These are phyloP conservation scores for Chlorella ohadii DNA, from an alignment of 139 green algal species.

Conservation along the genomic window DNA sequence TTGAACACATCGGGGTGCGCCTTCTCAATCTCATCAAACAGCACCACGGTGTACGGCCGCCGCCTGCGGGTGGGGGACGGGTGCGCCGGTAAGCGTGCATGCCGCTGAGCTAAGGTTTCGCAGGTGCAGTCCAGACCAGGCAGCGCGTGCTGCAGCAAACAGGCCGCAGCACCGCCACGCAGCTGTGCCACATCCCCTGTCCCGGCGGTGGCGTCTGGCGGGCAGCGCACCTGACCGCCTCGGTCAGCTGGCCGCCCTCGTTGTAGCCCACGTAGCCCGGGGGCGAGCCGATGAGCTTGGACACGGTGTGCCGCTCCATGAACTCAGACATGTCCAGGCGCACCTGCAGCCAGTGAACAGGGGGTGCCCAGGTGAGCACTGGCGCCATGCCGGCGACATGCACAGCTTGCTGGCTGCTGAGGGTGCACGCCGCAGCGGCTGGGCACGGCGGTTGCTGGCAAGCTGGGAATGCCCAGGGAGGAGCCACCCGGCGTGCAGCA, in stretches of 20 bases:
- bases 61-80: slow-evolving; percentile 38
- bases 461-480: no score
- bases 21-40: slow-evolving; percentile 99
- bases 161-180: not conserved
- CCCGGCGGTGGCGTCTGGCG: no score
- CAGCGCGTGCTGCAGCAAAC: no score
- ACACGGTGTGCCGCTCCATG: slow-evolving; percentile 99
- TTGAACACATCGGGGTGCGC: slow-evolving; percentile 99
- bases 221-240: slow-evolving; percentile 84
- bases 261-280: slow-evolving; percentile 99
- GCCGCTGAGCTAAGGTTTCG: no score
- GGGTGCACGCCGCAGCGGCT: no score
- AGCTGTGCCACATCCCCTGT: not conserved
- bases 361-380: no score
- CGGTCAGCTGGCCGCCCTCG: slow-evolving; percentile 99
- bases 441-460: no score
- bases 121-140: no score
- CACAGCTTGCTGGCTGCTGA: no score
- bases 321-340: slow-evolving; percentile 99
- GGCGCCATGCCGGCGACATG: no score
- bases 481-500: no score
- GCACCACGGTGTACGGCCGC: slow-evolving; percentile 98
- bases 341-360: no score
- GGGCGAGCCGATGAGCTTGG: slow-evolving; percentile 98
- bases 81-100: not conserved